Base-by-base conservation (phyloP, 2,329 filamentous ascomycete species). In the Colletotrichum sansevieriae region DNA sequence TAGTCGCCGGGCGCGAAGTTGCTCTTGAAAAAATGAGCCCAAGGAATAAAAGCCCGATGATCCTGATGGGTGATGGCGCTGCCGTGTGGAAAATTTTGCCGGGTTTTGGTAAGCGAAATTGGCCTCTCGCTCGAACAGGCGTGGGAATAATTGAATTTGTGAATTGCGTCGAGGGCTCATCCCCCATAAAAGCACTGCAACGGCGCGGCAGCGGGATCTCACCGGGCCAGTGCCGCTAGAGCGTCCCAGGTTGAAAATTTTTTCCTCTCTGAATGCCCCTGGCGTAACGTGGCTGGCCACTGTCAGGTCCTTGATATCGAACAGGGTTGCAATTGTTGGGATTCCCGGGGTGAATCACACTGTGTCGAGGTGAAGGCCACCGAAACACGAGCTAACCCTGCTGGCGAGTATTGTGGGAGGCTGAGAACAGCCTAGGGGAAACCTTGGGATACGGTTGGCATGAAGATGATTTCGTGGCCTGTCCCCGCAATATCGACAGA, bases 91-190 rank as follows among this genome's bases (percentile, higher is more conserved):
- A 63, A 63, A 70, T 54, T 57, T 63, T 63, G 46, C 56, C 67
- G 15, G 63, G 47, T 44, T 46, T 44, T 33, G 43, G 67, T 63
- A 70, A 70, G 63, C 67, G 67, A 70, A 54, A 70, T 70, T 70
- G 51, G 57, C 33, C 22, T 29, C 46, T 68, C 57, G 58, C 67
- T 63, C 64, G 67, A 54, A 52, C 63, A 52, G 65, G 52, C 44
- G 52, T 58, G 44, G 39, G 52, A 47, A 68, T 66, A 46, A 46
- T 51, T 44, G 49, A 46, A 49, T 58, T 67, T 68, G 63, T 37
- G 35, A 33, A 67, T 67, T 47, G 55, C 66, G 44, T 70, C 37
- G 11, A 39, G 37, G 37, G 11, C 37, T 39, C 37, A 39, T 15
- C 57, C 54, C 33, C 33, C 43, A 43, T 59, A 64, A 52, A 52